Evolutionary conservation across 176 grass and related monocot genomes (phyloP).

Genomic region (Rhynchospora breviuscula): DNA sequence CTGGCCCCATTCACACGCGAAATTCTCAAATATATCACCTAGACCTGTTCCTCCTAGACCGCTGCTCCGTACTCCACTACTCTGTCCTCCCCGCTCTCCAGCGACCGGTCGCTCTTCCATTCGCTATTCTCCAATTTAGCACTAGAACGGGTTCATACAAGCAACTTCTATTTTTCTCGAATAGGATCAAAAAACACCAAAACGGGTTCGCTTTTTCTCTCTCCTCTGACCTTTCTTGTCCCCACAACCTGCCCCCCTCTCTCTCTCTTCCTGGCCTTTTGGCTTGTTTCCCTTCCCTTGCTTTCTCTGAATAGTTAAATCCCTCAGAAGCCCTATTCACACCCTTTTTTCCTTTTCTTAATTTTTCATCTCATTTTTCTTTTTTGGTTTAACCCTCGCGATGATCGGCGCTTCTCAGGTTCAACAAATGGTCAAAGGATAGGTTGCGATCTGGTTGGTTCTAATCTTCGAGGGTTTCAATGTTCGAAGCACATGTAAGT

Average conservation of each 20-base stretch:
- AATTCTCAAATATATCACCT: not conserved
- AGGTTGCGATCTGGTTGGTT: not conserved
- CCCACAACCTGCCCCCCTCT: not conserved
- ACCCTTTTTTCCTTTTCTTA: not conserved
- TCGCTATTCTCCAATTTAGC: not conserved
- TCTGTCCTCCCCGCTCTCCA: not conserved
- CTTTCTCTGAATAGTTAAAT: not conserved
- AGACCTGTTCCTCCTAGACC: not conserved
- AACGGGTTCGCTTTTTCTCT: not conserved
- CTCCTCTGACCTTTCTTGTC: not conserved
- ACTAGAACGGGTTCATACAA: not conserved
- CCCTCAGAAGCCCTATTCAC: not conserved
- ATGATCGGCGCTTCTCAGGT: not conserved
- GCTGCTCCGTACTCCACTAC: not conserved
- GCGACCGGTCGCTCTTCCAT: not conserved
- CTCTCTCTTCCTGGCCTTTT: not conserved
- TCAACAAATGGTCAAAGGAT: not conserved
- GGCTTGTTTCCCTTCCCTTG: not conserved
- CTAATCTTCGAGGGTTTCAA: not conserved
- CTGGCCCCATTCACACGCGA: not conserved
- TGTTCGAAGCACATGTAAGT: conserved; percentile 13
- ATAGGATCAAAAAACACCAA: not conserved
- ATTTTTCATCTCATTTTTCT: not conserved
- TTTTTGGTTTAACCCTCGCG: not conserved
- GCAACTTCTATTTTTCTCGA: not conserved